These are phyloP conservation scores for Aquilaria malaccensis DNA, from an alignment of 345 rosid genomes.

Conservation along the genomic window DNA sequence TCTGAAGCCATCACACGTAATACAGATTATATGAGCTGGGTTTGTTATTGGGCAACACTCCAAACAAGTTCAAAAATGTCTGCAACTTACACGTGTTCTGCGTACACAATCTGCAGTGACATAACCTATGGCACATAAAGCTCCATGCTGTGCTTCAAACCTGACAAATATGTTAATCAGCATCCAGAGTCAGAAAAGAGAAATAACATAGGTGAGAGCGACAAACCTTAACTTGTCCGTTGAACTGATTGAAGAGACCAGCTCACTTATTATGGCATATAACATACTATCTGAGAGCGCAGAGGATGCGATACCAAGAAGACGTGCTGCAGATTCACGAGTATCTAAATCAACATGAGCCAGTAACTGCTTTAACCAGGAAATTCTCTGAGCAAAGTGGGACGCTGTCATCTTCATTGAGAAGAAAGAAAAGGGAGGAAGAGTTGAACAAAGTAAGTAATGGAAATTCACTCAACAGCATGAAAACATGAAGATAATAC, in stretches of 20 bases:
- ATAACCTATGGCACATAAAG: slow-evolving; percentile 74
- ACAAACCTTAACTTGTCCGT: slow-evolving; percentile 57
- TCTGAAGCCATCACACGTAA: no score
- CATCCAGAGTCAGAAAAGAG: slow-evolving; percentile 14
- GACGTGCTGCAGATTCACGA: slow-evolving; percentile 83
- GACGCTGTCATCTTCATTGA: slow-evolving; percentile 58
- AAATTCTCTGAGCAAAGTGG: slow-evolving; percentile 47
- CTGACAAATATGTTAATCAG: slow-evolving; percentile 30
- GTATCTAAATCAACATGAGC: slow-evolving; percentile 77
- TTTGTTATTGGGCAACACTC: no score
- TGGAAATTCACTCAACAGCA: slow-evolving; percentile 7
- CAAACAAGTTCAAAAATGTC: not conserved
- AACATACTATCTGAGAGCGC: slow-evolving; percentile 48
- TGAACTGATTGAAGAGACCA: slow-evolving; percentile 43
- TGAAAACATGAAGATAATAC: not conserved
- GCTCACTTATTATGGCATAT: slow-evolving; percentile 51
- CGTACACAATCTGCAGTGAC: slow-evolving; percentile 61
- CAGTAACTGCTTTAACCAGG: slow-evolving; percentile 81
- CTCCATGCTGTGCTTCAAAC: slow-evolving; percentile 80
- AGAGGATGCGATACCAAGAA: slow-evolving; percentile 91
- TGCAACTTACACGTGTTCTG: slow-evolving; percentile 52
- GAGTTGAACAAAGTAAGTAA: slow-evolving; percentile 2
- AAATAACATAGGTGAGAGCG: not conserved
- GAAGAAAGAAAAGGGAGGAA: not conserved
- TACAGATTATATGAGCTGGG: no score